Base-by-base conservation (phyloP, 768 basidiomycete species). In the Naganishia onofrii region DNA sequence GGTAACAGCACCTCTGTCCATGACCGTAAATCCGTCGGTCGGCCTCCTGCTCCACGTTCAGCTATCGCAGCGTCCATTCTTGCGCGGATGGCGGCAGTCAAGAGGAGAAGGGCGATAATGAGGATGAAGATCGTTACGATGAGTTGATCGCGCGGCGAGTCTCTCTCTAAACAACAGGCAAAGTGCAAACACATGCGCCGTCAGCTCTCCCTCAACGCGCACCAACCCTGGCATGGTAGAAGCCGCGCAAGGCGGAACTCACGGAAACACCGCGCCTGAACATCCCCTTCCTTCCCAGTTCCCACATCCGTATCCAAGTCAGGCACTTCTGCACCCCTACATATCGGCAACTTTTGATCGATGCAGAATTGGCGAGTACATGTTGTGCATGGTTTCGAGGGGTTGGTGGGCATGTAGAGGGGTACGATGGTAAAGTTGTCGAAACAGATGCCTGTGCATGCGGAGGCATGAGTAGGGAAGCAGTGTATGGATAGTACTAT, bases 311-410 rank as follows among this genome's bases (percentile, higher is more conserved):
- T 91, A 81, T 96, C 87, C 28, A 90, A 88, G 76, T 93, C 90
- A 29, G 93, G 93, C 65, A 94, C 82, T 60, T 79, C 74, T 6
- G 79, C 79, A 65, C 76, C 21, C 26, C 77, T 74, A 73, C 83
- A 95, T 53, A 92, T 94, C 19, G 85, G 83, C 44, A 96, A 84
- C 76, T 93, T 91, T 81, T 92, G 93, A 78, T 95, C 91, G 67
- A 93, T 83, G 82, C 93, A 96, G 90, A 93, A 96, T 77, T 93
- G 90, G 77, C 93, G 92, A 12, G 92, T 95, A 79, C 93, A 96
- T 6, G 91, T 90, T 29, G 93, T 84, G 80, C 93, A 96, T 10
- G 93, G 93, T 80, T 95, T 92, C 21, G 87, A 87, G 1, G 91
- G 90, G 75, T 90, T 89, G 78, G 92, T 88, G 34, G 92, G 90